Evolutionary conservation across 228 moss, liverwort and hornwort genomes (phyloP).

Genomic region (Sphagnum magellanicum): DNA sequence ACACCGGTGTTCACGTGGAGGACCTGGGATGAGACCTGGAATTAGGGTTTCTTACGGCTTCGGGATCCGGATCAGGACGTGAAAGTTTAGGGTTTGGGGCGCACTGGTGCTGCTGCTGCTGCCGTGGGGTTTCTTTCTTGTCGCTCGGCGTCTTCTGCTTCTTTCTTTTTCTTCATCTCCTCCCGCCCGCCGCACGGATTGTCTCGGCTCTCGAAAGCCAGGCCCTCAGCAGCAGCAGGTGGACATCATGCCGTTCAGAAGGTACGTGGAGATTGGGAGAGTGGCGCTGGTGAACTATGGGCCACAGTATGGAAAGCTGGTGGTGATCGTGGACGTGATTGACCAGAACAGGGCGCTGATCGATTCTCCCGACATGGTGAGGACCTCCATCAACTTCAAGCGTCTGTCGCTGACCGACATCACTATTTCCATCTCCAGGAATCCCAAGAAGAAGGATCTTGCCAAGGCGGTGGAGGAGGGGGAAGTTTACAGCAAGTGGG

Average conservation of each 20-base stretch:
- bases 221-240: neutral
- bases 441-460: conserved; percentile 55
- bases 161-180: too few species aligned
- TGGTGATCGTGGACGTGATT: conserved; percentile 72
- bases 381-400: conserved; percentile 77
- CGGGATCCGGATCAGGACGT: too few species aligned
- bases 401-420: conserved; percentile 67
- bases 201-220: too few species aligned
- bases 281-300: conserved; percentile 78
- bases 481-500: conserved; percentile 60
- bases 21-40: too few species aligned
- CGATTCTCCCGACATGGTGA: conserved; percentile 55
- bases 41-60: too few species aligned
- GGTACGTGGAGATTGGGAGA: conserved; percentile 81
- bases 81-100: too few species aligned
- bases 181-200: too few species aligned
- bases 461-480: conserved; percentile 46
- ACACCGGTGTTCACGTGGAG: too few species aligned
- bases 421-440: conserved; percentile 42
- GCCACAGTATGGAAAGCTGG: conserved; percentile 68
- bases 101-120: too few species aligned
- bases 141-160: too few species aligned
- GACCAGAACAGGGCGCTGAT: conserved; percentile 75
- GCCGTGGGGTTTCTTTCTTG: too few species aligned
- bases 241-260: conserved; percentile 54